These are phyloP conservation scores for Acaromyces ingoldii DNA, from an alignment of 1,284 basidiomycete genomes.

Conservation along the genomic window DNA sequence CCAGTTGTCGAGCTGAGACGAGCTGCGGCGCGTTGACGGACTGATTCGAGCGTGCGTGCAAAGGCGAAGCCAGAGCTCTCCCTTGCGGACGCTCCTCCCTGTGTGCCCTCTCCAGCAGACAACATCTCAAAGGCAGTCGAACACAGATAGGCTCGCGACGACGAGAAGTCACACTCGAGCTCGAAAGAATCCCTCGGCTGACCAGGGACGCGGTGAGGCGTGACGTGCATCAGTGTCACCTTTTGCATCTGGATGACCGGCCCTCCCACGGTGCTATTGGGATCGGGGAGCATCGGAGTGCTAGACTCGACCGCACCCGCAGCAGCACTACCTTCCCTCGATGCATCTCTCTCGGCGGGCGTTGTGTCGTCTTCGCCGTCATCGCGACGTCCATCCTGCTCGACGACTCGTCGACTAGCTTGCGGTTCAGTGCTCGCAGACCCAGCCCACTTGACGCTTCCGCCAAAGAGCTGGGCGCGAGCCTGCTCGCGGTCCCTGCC, in stretches of 20 bases:
- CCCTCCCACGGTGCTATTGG: constrained; percentile 55
- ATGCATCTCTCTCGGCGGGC: neutral
- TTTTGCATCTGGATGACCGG: constrained; percentile 96
- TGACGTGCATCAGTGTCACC: constrained; percentile 68
- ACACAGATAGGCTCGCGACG: constrained; percentile 19
- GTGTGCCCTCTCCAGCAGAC: neutral
- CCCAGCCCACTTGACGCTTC: too few species aligned
- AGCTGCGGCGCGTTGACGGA: too few species aligned
- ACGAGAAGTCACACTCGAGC: constrained; percentile 26
- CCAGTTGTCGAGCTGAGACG: too few species aligned
- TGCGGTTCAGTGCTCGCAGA: too few species aligned
- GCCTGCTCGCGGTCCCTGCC: neutral
- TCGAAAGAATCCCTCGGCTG: too few species aligned
- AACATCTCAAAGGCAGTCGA: neutral
- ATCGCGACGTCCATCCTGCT: neutral
- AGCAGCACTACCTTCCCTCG: neutral
- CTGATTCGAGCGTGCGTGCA: too few species aligned
- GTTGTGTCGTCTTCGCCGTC: neutral
- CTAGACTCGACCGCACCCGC: neutral
- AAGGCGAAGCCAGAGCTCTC: too few species aligned
- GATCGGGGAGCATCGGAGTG: neutral
- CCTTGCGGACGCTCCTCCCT: too few species aligned
- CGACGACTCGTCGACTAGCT: neutral
- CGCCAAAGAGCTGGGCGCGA: neutral
- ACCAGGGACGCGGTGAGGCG: constrained; percentile 15